A percentile compares a stretch with the other conserved stretches of the same genome.
phyloP scores from a whole-genome alignment of 495 filamentous ascomycete genomes.

The Penicillium ucsense region DNA sequence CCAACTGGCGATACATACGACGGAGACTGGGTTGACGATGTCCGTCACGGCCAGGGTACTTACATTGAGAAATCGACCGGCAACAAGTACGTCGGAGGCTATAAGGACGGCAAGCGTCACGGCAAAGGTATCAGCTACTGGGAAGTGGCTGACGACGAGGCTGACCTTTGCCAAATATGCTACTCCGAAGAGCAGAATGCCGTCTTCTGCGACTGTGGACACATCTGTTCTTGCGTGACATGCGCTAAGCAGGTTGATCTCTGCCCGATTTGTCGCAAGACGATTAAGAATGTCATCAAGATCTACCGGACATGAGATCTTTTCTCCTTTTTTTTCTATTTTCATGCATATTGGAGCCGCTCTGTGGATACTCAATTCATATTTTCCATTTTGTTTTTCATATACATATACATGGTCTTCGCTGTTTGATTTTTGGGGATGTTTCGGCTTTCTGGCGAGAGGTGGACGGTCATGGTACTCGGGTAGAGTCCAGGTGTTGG shows the following conservation, averaged over 20 bases:
- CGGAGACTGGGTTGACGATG: conserved; percentile 47
- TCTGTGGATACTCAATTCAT: background rate
- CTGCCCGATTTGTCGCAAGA: conserved; percentile 57
- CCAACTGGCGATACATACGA: conserved; percentile 54
- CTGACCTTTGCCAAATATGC: conserved; percentile 55
- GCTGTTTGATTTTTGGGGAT: background rate
- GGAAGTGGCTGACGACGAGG: conserved; percentile 53
- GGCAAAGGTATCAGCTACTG: conserved; percentile 56
- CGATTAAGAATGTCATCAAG: conserved; percentile 48
- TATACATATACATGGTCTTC: background rate
- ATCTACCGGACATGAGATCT: conserved; percentile 38
- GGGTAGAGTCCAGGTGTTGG: too few relatives aligned
- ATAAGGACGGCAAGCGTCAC: conserved; percentile 50
- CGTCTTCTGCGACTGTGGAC: conserved; percentile 57
- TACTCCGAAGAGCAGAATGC: conserved; percentile 53
- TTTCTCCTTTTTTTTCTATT: background rate
- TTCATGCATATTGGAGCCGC: conserved; percentile 1
- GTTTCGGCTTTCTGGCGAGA: background rate
- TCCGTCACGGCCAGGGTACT: conserved; percentile 49
- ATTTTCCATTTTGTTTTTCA: conserved; percentile 4
- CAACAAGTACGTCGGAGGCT: conserved; percentile 56
- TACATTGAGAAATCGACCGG: conserved; percentile 49
- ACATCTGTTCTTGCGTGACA: conserved; percentile 52
- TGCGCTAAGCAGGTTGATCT: conserved; percentile 54
- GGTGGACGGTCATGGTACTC: too few relatives aligned